These are phyloP conservation scores for Phytophthora ramorum DNA, from an alignment of 352 stramenopile genomes.

Conservation along the genomic window DNA sequence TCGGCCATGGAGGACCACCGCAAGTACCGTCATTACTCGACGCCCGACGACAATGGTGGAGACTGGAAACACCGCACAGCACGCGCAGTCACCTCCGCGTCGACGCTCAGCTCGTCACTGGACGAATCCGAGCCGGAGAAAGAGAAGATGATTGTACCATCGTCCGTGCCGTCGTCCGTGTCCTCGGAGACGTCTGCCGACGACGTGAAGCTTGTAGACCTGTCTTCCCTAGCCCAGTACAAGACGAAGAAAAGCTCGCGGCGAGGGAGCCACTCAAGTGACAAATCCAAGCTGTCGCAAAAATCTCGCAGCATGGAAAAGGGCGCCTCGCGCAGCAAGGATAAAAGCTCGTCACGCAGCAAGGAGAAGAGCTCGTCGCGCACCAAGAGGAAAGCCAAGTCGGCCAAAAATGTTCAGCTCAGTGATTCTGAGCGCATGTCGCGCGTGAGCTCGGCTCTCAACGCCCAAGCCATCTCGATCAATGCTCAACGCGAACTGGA, in stretches of 20 bases:
- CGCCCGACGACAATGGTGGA: slow-evolving; percentile 13
- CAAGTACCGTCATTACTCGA: slow-evolving; percentile 31
- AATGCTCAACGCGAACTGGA: slow-evolving; percentile 77
- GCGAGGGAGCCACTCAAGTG: slow-evolving; percentile 22
- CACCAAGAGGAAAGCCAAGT: slow-evolving; percentile 42
- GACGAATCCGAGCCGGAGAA: slow-evolving; percentile 36
- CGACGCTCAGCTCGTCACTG: slow-evolving; percentile 10
- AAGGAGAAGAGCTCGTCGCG: slow-evolving; percentile 34
- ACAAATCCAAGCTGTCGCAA: slow-evolving; percentile 36
- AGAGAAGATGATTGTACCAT: slow-evolving; percentile 26
- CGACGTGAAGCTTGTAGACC: slow-evolving; percentile 32
- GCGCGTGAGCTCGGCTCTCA: slow-evolving; percentile 64
- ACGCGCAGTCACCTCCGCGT: slow-evolving; percentile 24
- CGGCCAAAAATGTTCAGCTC: slow-evolving; percentile 48
- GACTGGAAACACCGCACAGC: slow-evolving; percentile 22
- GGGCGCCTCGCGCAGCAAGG: slow-evolving; percentile 21
- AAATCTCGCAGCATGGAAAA: slow-evolving; percentile 27
- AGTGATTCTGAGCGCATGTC: slow-evolving; percentile 63
- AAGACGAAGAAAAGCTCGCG: slow-evolving; percentile 31
- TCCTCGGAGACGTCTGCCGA: slow-evolving; percentile 30
- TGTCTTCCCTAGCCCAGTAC: slow-evolving; percentile 33
- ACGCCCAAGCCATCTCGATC: slow-evolving; percentile 70
- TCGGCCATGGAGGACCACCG: slow-evolving; percentile 6
- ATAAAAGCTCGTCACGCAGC: slow-evolving; percentile 25
- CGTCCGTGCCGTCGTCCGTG: slow-evolving; percentile 28